A percentile compares a stretch with the other conserved stretches of the same genome.
phyloP scores from a whole-genome alignment of 768 basidiomycete species.

The Leucosporidium scottii region DNA sequence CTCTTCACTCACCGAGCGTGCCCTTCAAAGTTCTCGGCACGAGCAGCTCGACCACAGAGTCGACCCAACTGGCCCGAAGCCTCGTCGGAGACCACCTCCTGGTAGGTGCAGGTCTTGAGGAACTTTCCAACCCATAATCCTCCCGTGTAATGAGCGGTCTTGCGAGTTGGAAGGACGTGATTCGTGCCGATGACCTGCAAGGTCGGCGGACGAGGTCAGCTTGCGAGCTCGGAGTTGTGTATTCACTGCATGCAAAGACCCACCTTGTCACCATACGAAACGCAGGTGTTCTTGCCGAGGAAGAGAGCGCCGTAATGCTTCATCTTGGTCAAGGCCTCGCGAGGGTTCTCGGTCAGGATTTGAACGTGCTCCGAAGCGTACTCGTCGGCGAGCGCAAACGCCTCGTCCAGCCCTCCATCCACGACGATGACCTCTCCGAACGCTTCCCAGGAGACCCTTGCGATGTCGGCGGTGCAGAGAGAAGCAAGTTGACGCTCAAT shows the following conservation, averaged over 20 bases:
- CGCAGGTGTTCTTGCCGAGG: constrained; percentile 19
- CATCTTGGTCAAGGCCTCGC: constrained; percentile 22
- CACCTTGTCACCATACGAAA: constrained; percentile 20
- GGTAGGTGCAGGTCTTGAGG: constrained; percentile 5
- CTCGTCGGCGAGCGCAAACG: constrained; percentile 17
- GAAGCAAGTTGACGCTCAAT: constrained; percentile 12
- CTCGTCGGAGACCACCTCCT: constrained; percentile 6
- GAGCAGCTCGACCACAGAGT: constrained; percentile 18
- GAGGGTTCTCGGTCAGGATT: constrained; percentile 15
- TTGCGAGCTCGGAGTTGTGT: too few relatives aligned
- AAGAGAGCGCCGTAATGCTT: constrained; percentile 22
- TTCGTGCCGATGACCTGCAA: constrained; percentile 5
- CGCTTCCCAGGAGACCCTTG: constrained; percentile 14
- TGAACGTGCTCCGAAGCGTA: constrained; percentile 25
- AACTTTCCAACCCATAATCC: constrained; percentile 12
- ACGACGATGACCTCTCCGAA: constrained; percentile 29
- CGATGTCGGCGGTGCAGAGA: constrained; percentile 23
- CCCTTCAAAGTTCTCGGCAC: constrained; percentile 23
- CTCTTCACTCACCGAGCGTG: constrained; percentile 8
- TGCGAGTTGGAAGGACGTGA: constrained; percentile 19
- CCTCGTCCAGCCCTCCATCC: constrained; percentile 22
- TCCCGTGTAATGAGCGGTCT: constrained; percentile 15
- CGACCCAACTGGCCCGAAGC: constrained; percentile 17
- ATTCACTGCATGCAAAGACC: too few relatives aligned
- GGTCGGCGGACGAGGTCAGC: not conserved